Conservation (phyloP, 1,284 basidiomycete species). For the Marasmius fiardii region DNA sequence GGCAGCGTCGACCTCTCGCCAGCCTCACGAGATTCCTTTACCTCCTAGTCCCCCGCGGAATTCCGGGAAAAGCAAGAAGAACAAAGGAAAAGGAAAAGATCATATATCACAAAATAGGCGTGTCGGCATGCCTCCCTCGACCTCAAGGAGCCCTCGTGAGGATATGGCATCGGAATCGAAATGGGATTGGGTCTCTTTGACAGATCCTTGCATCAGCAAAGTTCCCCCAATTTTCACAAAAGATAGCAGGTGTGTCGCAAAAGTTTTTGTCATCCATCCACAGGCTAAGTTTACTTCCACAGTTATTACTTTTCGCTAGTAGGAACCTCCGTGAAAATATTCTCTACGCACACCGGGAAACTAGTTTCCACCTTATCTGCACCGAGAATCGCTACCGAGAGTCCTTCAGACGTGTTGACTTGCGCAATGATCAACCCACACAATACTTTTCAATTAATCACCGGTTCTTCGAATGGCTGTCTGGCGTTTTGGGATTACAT, state of each 20-base stretch:
- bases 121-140: slow-evolving; percentile 15
- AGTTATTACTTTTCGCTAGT: slow-evolving; percentile 89
- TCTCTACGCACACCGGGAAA: slow-evolving; percentile 72
- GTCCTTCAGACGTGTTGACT: slow-evolving; percentile 63
- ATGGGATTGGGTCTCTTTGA: slow-evolving; percentile 74
- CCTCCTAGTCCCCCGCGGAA: slow-evolving; percentile 11
- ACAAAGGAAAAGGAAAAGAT: slow-evolving; percentile 34
- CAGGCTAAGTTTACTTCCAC: slow-evolving; percentile 9
- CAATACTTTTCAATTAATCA: slow-evolving; percentile 89
- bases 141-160: slow-evolving; percentile 13
- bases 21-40: slow-evolving; percentile 24
- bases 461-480: slow-evolving; percentile 80
- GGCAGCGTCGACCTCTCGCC: slow-evolving; percentile 33
- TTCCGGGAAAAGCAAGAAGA: slow-evolving; percentile 10
- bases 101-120: slow-evolving; percentile 20
- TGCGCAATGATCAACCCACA: slow-evolving; percentile 78
- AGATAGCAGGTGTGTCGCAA: slow-evolving; percentile 72
- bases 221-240: slow-evolving; percentile 78
- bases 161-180: slow-evolving; percentile 27
- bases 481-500: slow-evolving; percentile 94
- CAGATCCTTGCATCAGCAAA: slow-evolving; percentile 65
- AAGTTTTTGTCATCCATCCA: slow-evolving; percentile 1
- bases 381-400: slow-evolving; percentile 35
- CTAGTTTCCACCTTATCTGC: slow-evolving; percentile 78
- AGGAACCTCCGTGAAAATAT: slow-evolving; percentile 76